These are phyloP conservation scores for Penicillium griseofulvum DNA, from an alignment of 2,329 filamentous ascomycete genomes.

Conservation along the genomic window DNA sequence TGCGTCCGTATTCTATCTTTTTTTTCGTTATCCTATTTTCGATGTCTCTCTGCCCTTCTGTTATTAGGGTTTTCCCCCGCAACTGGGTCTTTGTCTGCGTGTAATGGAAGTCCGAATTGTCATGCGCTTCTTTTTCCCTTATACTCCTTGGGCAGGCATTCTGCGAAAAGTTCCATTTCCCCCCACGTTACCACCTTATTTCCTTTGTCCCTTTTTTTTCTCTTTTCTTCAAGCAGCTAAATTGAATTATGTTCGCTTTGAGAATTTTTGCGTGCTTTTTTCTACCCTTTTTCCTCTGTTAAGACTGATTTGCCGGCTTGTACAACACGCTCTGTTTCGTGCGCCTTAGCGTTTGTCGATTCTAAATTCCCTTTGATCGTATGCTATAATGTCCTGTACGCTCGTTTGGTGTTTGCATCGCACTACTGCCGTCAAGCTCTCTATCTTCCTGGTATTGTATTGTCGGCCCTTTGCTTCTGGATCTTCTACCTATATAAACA, in stretches of 20 bases:
- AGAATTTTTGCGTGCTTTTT: slow-evolving; percentile 32
- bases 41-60: slow-evolving; percentile 17
- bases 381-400: slow-evolving; percentile 7
- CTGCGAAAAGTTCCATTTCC: slow-evolving; percentile 45
- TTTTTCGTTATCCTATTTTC: slow-evolving; percentile 12
- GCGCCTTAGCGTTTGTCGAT: slow-evolving; percentile 22
- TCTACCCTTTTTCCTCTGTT: slow-evolving; percentile 17
- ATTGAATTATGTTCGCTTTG: slow-evolving; percentile 39
- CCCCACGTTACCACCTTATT: slow-evolving; percentile 16
- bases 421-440: background rate
- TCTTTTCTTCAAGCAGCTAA: slow-evolving; percentile 36
- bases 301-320: slow-evolving; percentile 30
- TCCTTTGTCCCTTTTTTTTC: slow-evolving; percentile 11
- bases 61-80: slow-evolving; percentile 21
- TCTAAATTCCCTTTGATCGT: slow-evolving; percentile 10
- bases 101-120: slow-evolving; percentile 40
- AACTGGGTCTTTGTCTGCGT: slow-evolving; percentile 34
- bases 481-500: background rate
- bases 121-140: slow-evolving; percentile 31
- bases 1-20: slow-evolving; percentile 5
- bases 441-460: background rate
- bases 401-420: slow-evolving; percentile 17
- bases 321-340: slow-evolving; percentile 31
- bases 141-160: slow-evolving; percentile 45
- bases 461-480: background rate